These are phyloP conservation scores for Conoideocrella luteorostrata DNA, from an alignment of 2,329 filamentous ascomycete genomes.

Conservation along the genomic window DNA sequence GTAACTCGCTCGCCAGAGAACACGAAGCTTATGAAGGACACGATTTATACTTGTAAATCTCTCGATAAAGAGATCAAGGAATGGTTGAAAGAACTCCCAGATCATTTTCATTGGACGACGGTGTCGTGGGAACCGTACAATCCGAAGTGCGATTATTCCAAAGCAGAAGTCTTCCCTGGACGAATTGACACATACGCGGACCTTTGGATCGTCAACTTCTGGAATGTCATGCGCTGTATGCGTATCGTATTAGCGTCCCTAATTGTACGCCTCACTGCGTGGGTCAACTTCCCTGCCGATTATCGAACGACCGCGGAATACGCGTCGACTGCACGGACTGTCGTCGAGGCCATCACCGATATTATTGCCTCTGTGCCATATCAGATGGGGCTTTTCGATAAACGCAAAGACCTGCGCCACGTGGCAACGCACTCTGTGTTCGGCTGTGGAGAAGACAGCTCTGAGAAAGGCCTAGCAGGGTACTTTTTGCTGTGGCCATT, in stretches of 20 bases:
- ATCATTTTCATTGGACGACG: slow-evolving; percentile 41
- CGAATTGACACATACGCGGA: slow-evolving; percentile 55
- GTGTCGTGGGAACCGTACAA: slow-evolving; percentile 51
- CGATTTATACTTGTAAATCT: slow-evolving; percentile 44
- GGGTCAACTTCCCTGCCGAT: slow-evolving; percentile 52
- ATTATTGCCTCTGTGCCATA: slow-evolving; percentile 54
- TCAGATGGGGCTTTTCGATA: slow-evolving; percentile 51
- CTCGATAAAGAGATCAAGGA: slow-evolving; percentile 44
- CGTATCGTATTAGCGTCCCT: slow-evolving; percentile 48
- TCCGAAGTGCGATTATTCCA: slow-evolving; percentile 41
- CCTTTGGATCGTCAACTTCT: slow-evolving; percentile 48
- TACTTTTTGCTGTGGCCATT: slow-evolving; percentile 55
- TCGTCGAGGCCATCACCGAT: slow-evolving; percentile 46
- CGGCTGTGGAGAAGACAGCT: slow-evolving; percentile 41
- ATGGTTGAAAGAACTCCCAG: slow-evolving; percentile 44
- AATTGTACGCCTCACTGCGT: slow-evolving; percentile 51
- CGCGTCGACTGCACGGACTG: slow-evolving; percentile 42
- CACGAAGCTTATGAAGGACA: slow-evolving; percentile 40
- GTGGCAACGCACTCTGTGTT: slow-evolving; percentile 36
- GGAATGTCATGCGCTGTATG: slow-evolving; percentile 47
- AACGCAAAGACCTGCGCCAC: slow-evolving; percentile 31
- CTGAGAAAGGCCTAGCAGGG: slow-evolving; percentile 47
- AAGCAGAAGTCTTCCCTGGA: slow-evolving; percentile 51
- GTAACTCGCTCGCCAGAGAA: slow-evolving; percentile 41
- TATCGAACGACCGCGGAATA: slow-evolving; percentile 58